Evolutionary conservation across 768 basidiomycete genomes (phyloP).

Genomic region (Collybia nuda): DNA sequence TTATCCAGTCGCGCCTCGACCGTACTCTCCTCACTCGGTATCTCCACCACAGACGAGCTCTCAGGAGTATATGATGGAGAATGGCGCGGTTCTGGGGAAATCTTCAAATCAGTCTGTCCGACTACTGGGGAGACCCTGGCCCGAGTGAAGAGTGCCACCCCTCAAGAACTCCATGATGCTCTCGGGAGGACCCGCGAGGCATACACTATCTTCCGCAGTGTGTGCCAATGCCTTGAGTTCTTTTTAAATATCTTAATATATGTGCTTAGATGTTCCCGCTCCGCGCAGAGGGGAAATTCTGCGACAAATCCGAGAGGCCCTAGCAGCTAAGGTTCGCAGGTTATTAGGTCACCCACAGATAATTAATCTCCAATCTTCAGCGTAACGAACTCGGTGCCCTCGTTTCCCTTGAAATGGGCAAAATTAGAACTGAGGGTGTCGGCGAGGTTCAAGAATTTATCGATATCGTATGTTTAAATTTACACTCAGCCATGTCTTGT

Average conservation of each 20-base stretch:
- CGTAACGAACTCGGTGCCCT: conserved; percentile 78
- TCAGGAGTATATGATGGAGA: conserved; percentile 80
- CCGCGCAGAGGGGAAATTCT: conserved; percentile 88
- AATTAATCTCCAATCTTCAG: conserved; percentile 33
- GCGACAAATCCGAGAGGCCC: conserved; percentile 82
- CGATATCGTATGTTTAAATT: conserved; percentile 70
- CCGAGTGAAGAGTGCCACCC: conserved; percentile 69
- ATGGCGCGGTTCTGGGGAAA: conserved; percentile 77
- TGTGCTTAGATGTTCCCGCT: conserved; percentile 59
- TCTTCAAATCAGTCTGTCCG: conserved; percentile 74
- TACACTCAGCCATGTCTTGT: conserved; percentile 2
- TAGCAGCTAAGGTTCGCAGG: conserved; percentile 66
- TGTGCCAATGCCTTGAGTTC: conserved; percentile 9
- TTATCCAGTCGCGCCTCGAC: conserved; percentile 72
- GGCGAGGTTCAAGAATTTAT: conserved; percentile 96
- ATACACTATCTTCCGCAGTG: conserved; percentile 62
- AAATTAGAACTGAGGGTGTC: conserved; percentile 86
- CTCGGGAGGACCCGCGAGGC: conserved; percentile 76
- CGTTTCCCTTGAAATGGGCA: conserved; percentile 87
- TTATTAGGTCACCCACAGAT: conserved; percentile 11
- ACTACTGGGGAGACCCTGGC: conserved; percentile 87
- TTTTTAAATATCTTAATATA: neutral
- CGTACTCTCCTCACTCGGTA: conserved; percentile 64
- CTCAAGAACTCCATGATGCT: conserved; percentile 68
- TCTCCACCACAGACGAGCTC: conserved; percentile 55